These are phyloP conservation scores for Fonsecaea monophora DNA, from an alignment of 2,329 filamentous ascomycete genomes.

Conservation along the genomic window DNA sequence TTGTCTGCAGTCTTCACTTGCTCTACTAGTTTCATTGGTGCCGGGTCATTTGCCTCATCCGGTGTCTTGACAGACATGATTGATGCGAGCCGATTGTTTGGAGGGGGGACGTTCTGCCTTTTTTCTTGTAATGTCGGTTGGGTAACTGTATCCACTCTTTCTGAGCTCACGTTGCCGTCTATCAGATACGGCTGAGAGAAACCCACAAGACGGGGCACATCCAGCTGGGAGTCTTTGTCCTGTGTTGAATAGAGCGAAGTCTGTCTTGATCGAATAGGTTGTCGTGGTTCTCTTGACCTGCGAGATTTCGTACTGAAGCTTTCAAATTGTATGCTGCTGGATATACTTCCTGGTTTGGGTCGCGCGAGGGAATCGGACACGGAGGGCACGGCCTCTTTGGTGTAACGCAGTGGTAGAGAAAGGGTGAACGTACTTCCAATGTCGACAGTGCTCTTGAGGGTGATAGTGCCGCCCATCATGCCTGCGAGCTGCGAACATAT, in stretches of 20 bases:
- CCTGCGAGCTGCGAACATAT: slow-evolving; percentile 85
- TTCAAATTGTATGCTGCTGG: slow-evolving; percentile 26
- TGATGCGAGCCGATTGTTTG: slow-evolving; percentile 9
- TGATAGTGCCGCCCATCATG: slow-evolving; percentile 83
- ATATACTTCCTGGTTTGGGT: slow-evolving; percentile 20
- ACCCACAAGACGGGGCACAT: slow-evolving; percentile 74
- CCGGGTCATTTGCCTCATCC: neutral
- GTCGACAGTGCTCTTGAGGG: slow-evolving; percentile 72
- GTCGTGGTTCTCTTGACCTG: slow-evolving; percentile 16
- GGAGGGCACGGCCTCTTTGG: slow-evolving; percentile 66
- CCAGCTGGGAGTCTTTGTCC: slow-evolving; percentile 49
- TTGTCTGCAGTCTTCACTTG: slow-evolving; percentile 1
- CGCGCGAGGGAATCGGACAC: slow-evolving; percentile 30
- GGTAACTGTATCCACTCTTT: slow-evolving; percentile 7
- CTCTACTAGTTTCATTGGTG: neutral
- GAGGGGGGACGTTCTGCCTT: slow-evolving; percentile 3
- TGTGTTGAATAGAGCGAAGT: slow-evolving; percentile 20
- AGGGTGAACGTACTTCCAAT: slow-evolving; percentile 81
- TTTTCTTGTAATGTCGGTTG: slow-evolving; percentile 8
- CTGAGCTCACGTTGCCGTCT: slow-evolving; percentile 15
- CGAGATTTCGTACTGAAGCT: slow-evolving; percentile 24
- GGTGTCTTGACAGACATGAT: slow-evolving; percentile 21
- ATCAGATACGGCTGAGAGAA: slow-evolving; percentile 72
- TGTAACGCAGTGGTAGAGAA: slow-evolving; percentile 77
- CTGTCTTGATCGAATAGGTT: slow-evolving; percentile 18